Conservation (phyloP, 768 basidiomycete genomes). For the Lactarius trivialis region DNA sequence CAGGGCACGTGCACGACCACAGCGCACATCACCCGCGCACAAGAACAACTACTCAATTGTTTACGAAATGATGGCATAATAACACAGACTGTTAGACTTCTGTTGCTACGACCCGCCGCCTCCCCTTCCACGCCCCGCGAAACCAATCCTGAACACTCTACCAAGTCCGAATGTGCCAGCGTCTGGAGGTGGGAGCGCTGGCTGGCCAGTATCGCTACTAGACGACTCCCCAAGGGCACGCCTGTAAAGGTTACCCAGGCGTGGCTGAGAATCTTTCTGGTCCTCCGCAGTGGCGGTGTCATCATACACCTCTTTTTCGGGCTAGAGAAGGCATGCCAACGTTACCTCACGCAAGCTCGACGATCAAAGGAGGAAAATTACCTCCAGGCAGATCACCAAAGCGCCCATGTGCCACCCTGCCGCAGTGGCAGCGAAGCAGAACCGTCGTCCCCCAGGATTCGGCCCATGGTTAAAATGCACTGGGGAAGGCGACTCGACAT, state of each 20-base stretch:
- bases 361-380: conserved; percentile 29
- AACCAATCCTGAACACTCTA: conserved; percentile 47
- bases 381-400: conserved; percentile 79
- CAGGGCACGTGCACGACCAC: not conserved
- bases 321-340: conserved; percentile 19
- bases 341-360: not conserved
- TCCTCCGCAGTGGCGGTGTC: conserved; percentile 22
- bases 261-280: conserved; percentile 3
- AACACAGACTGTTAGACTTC: not conserved
- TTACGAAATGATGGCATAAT: not conserved
- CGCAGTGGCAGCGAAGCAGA: conserved; percentile 76
- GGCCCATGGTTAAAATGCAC: conserved; percentile 64
- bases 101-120: not conserved
- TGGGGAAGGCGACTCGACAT: conserved; percentile 54
- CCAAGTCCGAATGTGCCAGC: conserved; percentile 21
- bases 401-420: conserved; percentile 92
- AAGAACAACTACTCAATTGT: not conserved
- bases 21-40: too few species aligned
- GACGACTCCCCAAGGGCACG: conserved; percentile 7
- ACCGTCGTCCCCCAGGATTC: conserved; percentile 39
- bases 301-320: conserved; percentile 33
- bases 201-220: conserved; percentile 19
- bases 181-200: conserved; percentile 15
- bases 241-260: conserved; percentile 27
- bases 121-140: conserved; percentile 42